Evolutionary conservation across 768 basidiomycete species (phyloP).

Genomic region (Collybia sordida): DNA sequence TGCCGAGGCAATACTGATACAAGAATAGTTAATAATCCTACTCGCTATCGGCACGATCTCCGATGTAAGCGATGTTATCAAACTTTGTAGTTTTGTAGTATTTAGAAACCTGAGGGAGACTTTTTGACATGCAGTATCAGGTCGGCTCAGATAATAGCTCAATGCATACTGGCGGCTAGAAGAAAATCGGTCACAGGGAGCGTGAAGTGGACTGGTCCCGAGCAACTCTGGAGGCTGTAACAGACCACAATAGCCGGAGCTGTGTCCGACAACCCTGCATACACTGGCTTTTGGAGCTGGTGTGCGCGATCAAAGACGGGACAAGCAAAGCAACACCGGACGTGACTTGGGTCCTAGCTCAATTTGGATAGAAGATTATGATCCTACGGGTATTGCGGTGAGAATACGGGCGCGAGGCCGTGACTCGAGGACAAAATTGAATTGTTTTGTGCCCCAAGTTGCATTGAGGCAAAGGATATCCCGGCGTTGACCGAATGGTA

Average conservation of each 20-base stretch:
- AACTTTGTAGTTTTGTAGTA: too few species aligned
- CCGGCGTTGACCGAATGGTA: slow-evolving; percentile 21
- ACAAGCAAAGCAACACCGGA: slow-evolving; percentile 29
- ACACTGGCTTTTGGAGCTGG: slow-evolving; percentile 24
- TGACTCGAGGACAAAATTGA: slow-evolving; percentile 18
- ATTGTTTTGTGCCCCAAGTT: slow-evolving; percentile 16
- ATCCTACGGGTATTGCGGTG: slow-evolving; percentile 42
- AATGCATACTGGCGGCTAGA: too few species aligned
- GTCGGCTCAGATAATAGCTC: too few species aligned
- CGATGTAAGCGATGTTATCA: too few species aligned
- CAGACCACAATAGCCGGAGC: slow-evolving; percentile 2
- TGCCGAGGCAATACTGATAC: too few species aligned
- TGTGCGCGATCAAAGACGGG: slow-evolving; percentile 21
- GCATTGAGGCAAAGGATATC: slow-evolving; percentile 19
- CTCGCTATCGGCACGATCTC: too few species aligned
- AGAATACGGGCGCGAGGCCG: slow-evolving; percentile 35
- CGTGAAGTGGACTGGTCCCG: too few species aligned
- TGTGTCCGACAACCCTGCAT: slow-evolving; percentile 17
- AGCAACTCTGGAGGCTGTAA: too few species aligned
- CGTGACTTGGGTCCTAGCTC: slow-evolving; percentile 37
- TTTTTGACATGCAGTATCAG: too few species aligned
- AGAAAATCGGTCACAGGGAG: too few species aligned
- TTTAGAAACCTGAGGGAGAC: too few species aligned
- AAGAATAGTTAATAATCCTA: too few species aligned
- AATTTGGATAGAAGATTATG: slow-evolving; percentile 31